Evolutionary conservation across 2,329 filamentous ascomycete species (phyloP), one percentile per base, ranked within the genome.

Genomic region (Aspergillus sojae): DNA sequence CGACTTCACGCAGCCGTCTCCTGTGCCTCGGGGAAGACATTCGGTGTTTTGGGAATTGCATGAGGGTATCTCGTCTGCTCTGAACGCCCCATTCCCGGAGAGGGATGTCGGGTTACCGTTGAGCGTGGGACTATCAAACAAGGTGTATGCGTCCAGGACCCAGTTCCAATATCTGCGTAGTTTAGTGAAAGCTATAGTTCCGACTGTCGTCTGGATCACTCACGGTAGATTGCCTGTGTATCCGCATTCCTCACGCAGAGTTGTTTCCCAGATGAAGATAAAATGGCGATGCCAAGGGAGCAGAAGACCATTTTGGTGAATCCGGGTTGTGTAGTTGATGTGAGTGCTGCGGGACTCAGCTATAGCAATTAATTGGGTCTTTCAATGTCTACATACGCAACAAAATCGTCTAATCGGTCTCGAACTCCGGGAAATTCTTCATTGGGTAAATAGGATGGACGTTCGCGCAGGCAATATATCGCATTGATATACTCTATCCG

Each of bases 331-430:
- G 52, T 73, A 71, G 46, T 73, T 74, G 61, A 74, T 70, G 60
- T 74, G 73, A 1, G 67, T 68, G 16, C 67, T 68, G 43, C 2
- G 14, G 34, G 12, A 5, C 26, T 57, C 4, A 6, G 62, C 63
- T 6, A 5, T 28, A 30, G 4, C 32, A 26, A n/a, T 10, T 32
- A 34, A 41, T 26, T 26, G 58, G 23, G 26, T 5, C 4, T 5
- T 39, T n/a, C 16, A 28, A 11, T 19, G 16, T 9, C 3, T 28
- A 64, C 69, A n/a, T 58, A 74, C 72, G 71, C 71, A 19, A 73
- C 70, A 64, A 74, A 74, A 45, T 74, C 72, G 28, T 74, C 72
- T 5, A 71, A 61, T 10, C 72, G 66, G 43, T 69, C 72, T 16
- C 62, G 65, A 5, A 72, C 71, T 2, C 72, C 71, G 0, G 72